Conservation (phyloP, 306 rosid species). For the Coriaria nepalensis region DNA sequence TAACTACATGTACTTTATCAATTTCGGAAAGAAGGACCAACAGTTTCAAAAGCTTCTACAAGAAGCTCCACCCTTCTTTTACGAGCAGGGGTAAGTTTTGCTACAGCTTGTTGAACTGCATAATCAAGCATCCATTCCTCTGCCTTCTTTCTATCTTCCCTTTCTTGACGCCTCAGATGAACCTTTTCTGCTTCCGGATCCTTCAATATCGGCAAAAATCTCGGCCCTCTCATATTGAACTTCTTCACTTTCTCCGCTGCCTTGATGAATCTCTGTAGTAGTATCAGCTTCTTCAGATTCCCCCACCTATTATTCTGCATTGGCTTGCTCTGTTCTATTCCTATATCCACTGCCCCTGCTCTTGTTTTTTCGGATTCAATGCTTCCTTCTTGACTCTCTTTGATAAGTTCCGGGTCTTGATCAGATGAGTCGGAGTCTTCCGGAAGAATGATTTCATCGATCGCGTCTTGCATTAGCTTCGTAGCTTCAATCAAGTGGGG, state of each 20-base stretch:
- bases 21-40: constrained; percentile 38
- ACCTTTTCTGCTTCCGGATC: constrained; percentile 54
- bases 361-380: constrained; percentile 11
- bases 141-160: constrained; percentile 53
- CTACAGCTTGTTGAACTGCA: constrained; percentile 73
- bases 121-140: constrained; percentile 98
- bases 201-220: constrained; percentile 35
- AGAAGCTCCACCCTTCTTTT: constrained; percentile 75
- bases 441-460: constrained; percentile 66
- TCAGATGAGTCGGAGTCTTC: constrained; percentile 35
- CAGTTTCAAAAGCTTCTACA: constrained; percentile 91
- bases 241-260: constrained; percentile 58
- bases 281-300: constrained; percentile 65
- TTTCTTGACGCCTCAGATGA: constrained; percentile 47
- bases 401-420: constrained; percentile 11
- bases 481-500: constrained; percentile 60
- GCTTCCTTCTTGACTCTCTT: constrained; percentile 3
- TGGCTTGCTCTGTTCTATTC: constrained; percentile 25
- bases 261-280: constrained; percentile 75
- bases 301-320: constrained; percentile 50
- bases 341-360: constrained; percentile 14
- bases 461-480: constrained; percentile 83
- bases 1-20: constrained; percentile 12
- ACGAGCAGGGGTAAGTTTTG: constrained; percentile 71
- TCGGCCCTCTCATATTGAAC: constrained; percentile 46